Conservation (phyloP, 306 rosid species). For the Lotus japonicus region DNA sequence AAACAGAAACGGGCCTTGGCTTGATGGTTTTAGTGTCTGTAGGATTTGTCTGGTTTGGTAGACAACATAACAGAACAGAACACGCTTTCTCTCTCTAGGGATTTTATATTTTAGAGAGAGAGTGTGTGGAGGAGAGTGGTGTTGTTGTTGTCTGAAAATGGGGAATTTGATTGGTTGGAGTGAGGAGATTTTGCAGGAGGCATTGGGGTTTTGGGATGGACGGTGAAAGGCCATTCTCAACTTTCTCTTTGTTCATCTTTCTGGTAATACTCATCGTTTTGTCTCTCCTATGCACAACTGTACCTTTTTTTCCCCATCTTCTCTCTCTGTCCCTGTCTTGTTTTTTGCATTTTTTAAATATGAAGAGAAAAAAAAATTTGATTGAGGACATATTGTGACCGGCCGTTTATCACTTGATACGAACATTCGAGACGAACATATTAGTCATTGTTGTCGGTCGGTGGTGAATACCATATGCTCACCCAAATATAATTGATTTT, state of each 20-base stretch:
- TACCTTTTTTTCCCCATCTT: not conserved
- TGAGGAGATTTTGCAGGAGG: conserved; percentile 9
- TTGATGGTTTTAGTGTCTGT: conserved; percentile 12
- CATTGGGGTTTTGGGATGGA: conserved; percentile 45
- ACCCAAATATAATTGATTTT: too few relatives aligned
- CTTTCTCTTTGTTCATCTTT: conserved; percentile 46
- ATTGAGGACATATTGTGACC: too few relatives aligned
- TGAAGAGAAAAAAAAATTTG: too few relatives aligned
- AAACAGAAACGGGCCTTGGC: conserved; percentile 25
- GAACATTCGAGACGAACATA: too few relatives aligned
- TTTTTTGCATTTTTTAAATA: too few relatives aligned
- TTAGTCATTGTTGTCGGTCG: too few relatives aligned
- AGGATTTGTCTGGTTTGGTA: not conserved
- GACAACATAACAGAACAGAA: too few relatives aligned
- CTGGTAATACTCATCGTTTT: conserved; percentile 39
- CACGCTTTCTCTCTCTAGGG: not conserved
- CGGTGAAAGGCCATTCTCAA: conserved; percentile 76
- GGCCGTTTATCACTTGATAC: too few relatives aligned
- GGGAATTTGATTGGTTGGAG: not conserved
- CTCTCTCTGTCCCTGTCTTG: not conserved
- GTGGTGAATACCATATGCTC: too few relatives aligned
- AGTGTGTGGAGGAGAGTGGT: too few relatives aligned
- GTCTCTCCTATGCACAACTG: conserved; percentile 24
- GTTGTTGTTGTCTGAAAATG: too few relatives aligned
- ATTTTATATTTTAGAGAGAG: not conserved